Evolutionary conservation across 257 asterid species (phyloP).

Genomic region (Coffea eugenioides): DNA sequence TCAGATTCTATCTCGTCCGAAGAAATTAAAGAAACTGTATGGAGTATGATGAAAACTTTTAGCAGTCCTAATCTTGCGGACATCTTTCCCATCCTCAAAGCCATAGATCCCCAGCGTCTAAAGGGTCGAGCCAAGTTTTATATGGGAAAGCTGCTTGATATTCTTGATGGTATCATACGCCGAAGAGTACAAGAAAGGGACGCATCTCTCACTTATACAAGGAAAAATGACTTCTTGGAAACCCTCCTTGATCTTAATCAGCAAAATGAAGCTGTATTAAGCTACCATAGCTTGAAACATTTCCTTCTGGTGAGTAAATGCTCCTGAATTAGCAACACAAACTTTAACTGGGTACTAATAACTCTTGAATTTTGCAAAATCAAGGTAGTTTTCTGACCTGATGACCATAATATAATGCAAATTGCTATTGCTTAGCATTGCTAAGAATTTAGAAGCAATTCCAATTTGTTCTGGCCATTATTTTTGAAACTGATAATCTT

Average conservation of each 20-base stretch:
- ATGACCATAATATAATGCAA: too few species aligned
- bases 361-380: too few species aligned
- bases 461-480: too few species aligned
- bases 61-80: slow-evolving; percentile 13
- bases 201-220: not conserved
- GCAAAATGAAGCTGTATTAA: not conserved
- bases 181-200: slow-evolving; percentile 3
- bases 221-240: slow-evolving; percentile 15
- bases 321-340: too few species aligned
- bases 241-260: slow-evolving; percentile 22
- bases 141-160: slow-evolving; percentile 7
- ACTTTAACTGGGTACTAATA: too few species aligned
- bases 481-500: too few species aligned
- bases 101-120: slow-evolving; percentile 10
- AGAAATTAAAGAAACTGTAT: slow-evolving; percentile 1
- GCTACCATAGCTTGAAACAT: slow-evolving; percentile 4
- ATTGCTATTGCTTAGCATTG: too few species aligned
- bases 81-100: slow-evolving; percentile 8
- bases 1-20: slow-evolving; percentile 1
- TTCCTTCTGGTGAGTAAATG: slow-evolving; percentile 3
- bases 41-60: not conserved
- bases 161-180: not conserved
- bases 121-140: not conserved
- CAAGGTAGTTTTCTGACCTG: too few species aligned
- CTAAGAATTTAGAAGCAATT: too few species aligned